Percentiles rank a stretch among this genome's conserved stretches.
Evolutionary conservation across 1,284 basidiomycete species (phyloP).

Genomic region (Marasmius fiardii): DNA sequence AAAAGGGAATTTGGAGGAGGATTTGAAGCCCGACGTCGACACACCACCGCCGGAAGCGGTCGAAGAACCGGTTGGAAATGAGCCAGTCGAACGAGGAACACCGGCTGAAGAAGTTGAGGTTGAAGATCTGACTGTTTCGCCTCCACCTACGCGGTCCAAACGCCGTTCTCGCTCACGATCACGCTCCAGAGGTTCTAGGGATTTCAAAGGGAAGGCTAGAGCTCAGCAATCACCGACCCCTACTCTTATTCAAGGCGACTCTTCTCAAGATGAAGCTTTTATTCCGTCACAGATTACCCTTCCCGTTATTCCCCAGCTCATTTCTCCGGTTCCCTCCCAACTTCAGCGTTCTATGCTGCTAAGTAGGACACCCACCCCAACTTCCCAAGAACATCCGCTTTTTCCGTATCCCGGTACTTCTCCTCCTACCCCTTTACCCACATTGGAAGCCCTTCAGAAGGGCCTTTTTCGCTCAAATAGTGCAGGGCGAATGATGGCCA

Average conservation of each 20-base stretch:
- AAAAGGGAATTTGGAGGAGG: slow-evolving; percentile 50
- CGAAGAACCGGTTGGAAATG: slow-evolving; percentile 8
- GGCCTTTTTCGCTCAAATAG: slow-evolving; percentile 78
- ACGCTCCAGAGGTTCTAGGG: slow-evolving; percentile 69
- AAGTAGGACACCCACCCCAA: slow-evolving; percentile 46
- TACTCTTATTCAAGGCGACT: slow-evolving; percentile 50
- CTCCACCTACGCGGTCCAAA: slow-evolving; percentile 42
- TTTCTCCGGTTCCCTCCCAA: slow-evolving; percentile 64
- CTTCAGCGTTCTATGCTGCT: slow-evolving; percentile 53
- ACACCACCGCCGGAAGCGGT: slow-evolving; percentile 22
- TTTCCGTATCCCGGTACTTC: slow-evolving; percentile 57
- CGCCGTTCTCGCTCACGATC: slow-evolving; percentile 74
- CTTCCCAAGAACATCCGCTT: slow-evolving; percentile 44
- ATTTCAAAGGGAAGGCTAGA: slow-evolving; percentile 60
- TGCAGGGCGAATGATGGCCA: slow-evolving; percentile 66
- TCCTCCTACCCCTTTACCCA: slow-evolving; percentile 65
- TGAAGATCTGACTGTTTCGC: slow-evolving; percentile 10
- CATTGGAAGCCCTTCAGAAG: slow-evolving; percentile 66
- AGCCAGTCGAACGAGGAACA: slow-evolving; percentile 22
- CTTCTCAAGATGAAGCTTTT: slow-evolving; percentile 63
- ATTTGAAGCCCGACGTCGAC: slow-evolving; percentile 35
- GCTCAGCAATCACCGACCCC: slow-evolving; percentile 41
- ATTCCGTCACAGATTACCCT: slow-evolving; percentile 32
- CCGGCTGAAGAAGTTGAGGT: slow-evolving; percentile 24
- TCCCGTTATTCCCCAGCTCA: slow-evolving; percentile 45